Evolutionary conservation across 495 filamentous ascomycete genomes (phyloP).

Genomic region (Aspergillus leporis): DNA sequence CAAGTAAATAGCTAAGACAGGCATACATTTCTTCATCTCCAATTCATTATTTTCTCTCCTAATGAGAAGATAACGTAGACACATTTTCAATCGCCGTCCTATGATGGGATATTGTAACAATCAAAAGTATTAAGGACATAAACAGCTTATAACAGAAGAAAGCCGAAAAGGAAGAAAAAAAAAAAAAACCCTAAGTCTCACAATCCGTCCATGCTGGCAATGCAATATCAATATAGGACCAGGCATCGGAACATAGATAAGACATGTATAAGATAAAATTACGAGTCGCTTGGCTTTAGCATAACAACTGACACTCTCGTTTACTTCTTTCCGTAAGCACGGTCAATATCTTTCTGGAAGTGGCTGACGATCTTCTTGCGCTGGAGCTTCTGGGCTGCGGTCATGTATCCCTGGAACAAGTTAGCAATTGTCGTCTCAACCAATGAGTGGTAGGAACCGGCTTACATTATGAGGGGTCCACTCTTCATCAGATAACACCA

Average conservation of each 20-base stretch:
- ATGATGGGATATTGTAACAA: slow-evolving; percentile 1
- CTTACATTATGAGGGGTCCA: slow-evolving; percentile 97
- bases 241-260: slow-evolving; percentile 7
- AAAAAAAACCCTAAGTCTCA: neutral
- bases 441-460: slow-evolving; percentile 9
- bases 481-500: slow-evolving; percentile 91
- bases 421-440: neutral
- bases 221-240: neutral
- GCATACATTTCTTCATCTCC: neutral
- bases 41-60: neutral
- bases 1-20: neutral
- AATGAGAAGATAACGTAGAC: neutral
- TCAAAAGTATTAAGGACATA: neutral
- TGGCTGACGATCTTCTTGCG: slow-evolving; percentile 53
- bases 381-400: slow-evolving; percentile 58
- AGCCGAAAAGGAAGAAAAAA: neutral
- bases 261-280: neutral
- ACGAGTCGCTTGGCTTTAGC: neutral
- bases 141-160: slow-evolving; percentile 2
- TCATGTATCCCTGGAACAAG: slow-evolving; percentile 46
- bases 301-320: neutral
- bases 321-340: slow-evolving; percentile 51
- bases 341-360: slow-evolving; percentile 48
- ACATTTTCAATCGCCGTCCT: slow-evolving; percentile 1
- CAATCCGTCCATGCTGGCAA: neutral